Evolutionary conservation across 2,329 filamentous ascomycete species (phyloP).

Genomic region (Scorias spongiosa): DNA sequence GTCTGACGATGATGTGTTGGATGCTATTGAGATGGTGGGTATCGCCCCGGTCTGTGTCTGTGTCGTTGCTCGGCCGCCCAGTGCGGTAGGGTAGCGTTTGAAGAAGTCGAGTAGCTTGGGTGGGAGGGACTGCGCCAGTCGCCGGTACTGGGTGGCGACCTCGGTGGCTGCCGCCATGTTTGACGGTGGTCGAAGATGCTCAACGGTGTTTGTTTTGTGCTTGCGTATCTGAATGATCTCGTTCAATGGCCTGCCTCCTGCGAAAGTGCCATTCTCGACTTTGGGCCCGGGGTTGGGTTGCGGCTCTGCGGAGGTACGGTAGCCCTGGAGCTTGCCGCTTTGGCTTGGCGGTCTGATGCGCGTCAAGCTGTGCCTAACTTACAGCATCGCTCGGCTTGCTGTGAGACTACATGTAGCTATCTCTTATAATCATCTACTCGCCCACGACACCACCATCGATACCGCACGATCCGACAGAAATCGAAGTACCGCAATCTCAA

Average conservation of each 20-base stretch:
- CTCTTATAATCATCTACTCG: too few relatives aligned
- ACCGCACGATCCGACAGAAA: too few relatives aligned
- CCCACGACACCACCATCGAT: too few relatives aligned
- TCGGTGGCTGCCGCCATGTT: neutral
- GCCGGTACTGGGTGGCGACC: constrained; percentile 19
- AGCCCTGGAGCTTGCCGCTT: neutral
- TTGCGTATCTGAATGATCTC: too few relatives aligned
- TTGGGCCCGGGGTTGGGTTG: neutral
- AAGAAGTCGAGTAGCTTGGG: constrained; percentile 72
- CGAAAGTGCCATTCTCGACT: too few relatives aligned
- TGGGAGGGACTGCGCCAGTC: constrained; percentile 53
- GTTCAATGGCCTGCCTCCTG: too few relatives aligned
- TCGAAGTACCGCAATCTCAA: too few relatives aligned
- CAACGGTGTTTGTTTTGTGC: too few relatives aligned
- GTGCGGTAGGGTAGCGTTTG: constrained; percentile 64
- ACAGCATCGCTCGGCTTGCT: neutral
- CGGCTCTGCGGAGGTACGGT: neutral
- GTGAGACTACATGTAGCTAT: too few relatives aligned
- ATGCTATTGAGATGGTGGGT: constrained; percentile 28
- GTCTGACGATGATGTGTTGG: constrained; percentile 27
- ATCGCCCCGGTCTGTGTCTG: constrained; percentile 14
- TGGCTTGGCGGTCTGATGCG: neutral
- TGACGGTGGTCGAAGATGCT: neutral
- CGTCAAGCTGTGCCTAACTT: neutral
- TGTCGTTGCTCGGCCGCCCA: constrained; percentile 19